Evolutionary conservation across 495 filamentous ascomycete genomes (phyloP).

Genomic region (Gamarada debralockiae): DNA sequence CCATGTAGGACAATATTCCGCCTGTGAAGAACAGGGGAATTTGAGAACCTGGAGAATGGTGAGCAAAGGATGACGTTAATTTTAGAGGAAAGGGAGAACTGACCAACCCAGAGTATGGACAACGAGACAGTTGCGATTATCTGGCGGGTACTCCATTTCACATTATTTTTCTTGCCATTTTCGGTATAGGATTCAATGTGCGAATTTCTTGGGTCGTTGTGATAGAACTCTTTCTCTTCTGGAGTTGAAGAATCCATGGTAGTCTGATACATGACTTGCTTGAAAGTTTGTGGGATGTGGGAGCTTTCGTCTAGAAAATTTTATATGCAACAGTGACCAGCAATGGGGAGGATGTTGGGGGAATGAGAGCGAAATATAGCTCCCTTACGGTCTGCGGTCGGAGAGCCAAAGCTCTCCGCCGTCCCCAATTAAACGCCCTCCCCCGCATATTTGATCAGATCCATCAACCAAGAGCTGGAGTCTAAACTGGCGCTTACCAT

Average conservation of each 20-base stretch:
- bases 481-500: too few species aligned
- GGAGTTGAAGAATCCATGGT: not conserved
- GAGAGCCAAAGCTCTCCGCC: too few species aligned
- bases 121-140: not conserved
- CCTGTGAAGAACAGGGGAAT: slow-evolving; percentile 4
- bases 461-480: too few species aligned
- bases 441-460: too few species aligned
- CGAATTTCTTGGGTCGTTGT: not conserved
- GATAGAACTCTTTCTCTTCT: not conserved
- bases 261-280: too few species aligned
- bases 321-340: too few species aligned
- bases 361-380: too few species aligned
- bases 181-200: not conserved
- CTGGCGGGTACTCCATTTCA: slow-evolving; percentile 71
- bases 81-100: not conserved
- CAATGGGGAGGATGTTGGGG: too few species aligned
- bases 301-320: too few species aligned
- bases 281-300: too few species aligned
- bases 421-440: too few species aligned
- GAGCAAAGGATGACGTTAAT: not conserved
- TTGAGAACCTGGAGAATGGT: not conserved
- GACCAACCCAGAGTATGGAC: slow-evolving; percentile 2
- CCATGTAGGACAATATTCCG: slow-evolving; percentile 2
- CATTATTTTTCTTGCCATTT: slow-evolving; percentile 51
- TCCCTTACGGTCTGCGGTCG: too few species aligned